Conservation (phyloP, 148 eudicot genomes). For the Fagopyrum tataricum region DNA sequence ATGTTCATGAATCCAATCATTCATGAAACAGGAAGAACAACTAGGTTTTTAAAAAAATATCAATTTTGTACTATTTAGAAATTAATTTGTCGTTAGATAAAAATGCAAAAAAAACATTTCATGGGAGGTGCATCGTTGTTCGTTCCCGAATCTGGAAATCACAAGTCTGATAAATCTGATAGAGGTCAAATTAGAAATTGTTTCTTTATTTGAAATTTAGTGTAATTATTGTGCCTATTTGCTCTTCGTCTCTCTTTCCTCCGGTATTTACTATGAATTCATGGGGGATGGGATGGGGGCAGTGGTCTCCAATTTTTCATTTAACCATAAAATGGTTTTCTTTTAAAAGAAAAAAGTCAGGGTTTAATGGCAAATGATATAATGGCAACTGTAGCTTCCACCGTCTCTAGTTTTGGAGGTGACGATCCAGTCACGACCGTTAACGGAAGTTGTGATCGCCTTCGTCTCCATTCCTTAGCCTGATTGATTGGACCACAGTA, state of each 20-base stretch:
- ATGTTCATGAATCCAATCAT: constrained; percentile 11
- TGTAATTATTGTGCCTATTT: not conserved
- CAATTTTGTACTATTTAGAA: not conserved
- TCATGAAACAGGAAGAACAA: constrained; percentile 10
- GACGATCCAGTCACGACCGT: constrained; percentile 21
- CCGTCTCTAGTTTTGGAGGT: constrained; percentile 14
- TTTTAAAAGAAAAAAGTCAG: not conserved
- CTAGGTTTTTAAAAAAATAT: not conserved
- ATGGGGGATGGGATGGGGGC: not conserved
- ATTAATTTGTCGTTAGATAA: not conserved
- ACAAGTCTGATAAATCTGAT: constrained; percentile 25
- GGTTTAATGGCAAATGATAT: not conserved
- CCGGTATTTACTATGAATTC: not conserved
- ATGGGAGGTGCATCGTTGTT: constrained; percentile 18
- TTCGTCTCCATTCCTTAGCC: constrained; percentile 7
- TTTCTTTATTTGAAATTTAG: not conserved
- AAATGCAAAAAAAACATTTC: not conserved
- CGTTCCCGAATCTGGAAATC: constrained; percentile 25
- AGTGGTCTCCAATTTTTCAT: not conserved
- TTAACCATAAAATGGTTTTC: not conserved
- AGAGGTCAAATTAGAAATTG: constrained; percentile 12
- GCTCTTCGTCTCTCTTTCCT: not conserved
- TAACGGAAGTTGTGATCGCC: constrained; percentile 15
- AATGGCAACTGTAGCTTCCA: not conserved
- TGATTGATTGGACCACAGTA: constrained; percentile 13